Evolutionary conservation across 768 basidiomycete genomes (phyloP), one percentile per base, ranked within the genome.

Genomic region (Cystobasidium tubakii): DNA sequence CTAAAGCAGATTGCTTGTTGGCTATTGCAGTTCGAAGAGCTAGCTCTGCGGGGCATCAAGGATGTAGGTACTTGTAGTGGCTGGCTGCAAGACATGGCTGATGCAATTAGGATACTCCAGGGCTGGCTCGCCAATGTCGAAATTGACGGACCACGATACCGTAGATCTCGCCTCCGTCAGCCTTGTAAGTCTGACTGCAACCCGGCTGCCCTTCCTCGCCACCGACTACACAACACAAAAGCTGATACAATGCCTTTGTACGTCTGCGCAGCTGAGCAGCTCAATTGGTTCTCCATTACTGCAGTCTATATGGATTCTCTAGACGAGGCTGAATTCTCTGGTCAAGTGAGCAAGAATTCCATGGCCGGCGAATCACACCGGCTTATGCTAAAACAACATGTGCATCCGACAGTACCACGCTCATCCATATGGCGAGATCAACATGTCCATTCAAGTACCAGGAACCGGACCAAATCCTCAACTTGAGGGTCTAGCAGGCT

Each of bases 281-380:
- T 65, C 33, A 65, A 65, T 25, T 65, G 63, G 63, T 65, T 65
- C 63, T 65, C 63, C 39, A 65, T 65, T 13, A 65, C 63, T 42
- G 63, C 63, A 31, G 63, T 65, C 31, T 65, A 65, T 33, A 65
- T 65, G 63, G 63, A 65, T 23, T 65, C 63, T 31, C 63, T 39
- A 25, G 63, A 65, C 13, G 63, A 65, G 25, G 25, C 39, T 46
- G 39, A 7, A 15, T 65, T 65, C 63, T 65, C 63, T 19, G 63
- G 63, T 7, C 63, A 65, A 29, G 63, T 65, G 29, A 17, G 63
- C 63, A 3, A 57, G 9, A 25, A 57, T 25, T 7, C 42, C 42
- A 42, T 42, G 17, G 9, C 17, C n/a, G n/a, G n/a, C n/a, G n/a
- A n/a, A n/a, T 42, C 17, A 42, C 17, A 42, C 42, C 42, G 7